Percentiles rank a stretch among this genome's conserved stretches.
Evolutionary conservation across 2,329 filamentous ascomycete genomes (phyloP).

Genomic region (Hypoxylon sp.): DNA sequence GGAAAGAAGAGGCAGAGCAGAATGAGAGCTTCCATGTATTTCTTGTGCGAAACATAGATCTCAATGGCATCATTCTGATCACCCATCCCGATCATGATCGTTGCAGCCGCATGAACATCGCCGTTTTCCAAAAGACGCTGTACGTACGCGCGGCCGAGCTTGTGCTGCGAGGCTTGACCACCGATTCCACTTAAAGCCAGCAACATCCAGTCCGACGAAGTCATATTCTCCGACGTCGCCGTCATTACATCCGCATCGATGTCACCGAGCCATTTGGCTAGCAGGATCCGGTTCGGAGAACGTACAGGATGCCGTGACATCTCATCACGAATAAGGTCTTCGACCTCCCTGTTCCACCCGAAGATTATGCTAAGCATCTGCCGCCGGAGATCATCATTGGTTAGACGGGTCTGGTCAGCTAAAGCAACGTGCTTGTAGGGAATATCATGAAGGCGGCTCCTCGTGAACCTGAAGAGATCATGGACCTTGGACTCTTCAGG

Average conservation of each 20-base stretch:
- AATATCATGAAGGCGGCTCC: constrained; percentile 83
- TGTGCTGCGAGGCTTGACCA: constrained; percentile 81
- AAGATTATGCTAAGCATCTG: constrained; percentile 97
- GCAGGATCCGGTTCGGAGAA: constrained; percentile 82
- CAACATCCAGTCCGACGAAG: constrained; percentile 96
- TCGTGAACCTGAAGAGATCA: constrained; percentile 89
- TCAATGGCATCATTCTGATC: constrained; percentile 96
- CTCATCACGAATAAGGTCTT: constrained; percentile 86
- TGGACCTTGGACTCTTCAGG: constrained; percentile 78
- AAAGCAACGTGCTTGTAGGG: constrained; percentile 79
- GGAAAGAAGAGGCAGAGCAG: constrained; percentile 87
- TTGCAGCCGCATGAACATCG: constrained; percentile 91
- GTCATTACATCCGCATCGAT: constrained; percentile 84
- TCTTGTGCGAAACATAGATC: constrained; percentile 91
- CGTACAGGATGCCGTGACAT: constrained; percentile 78
- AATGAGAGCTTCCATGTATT: constrained; percentile 92
- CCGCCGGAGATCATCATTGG: constrained; percentile 82
- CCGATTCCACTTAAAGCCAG: constrained; percentile 91
- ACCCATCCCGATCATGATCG: constrained; percentile 91
- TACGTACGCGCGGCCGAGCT: constrained; percentile 89
- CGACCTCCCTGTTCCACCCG: constrained; percentile 89
- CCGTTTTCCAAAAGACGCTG: constrained; percentile 90
- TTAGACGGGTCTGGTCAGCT: constrained; percentile 69
- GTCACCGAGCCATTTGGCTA: constrained; percentile 94
- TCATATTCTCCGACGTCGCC: constrained; percentile 86